phyloP scores from a whole-genome alignment of 345 rosid species.

The Moricandia moricandioides region DNA sequence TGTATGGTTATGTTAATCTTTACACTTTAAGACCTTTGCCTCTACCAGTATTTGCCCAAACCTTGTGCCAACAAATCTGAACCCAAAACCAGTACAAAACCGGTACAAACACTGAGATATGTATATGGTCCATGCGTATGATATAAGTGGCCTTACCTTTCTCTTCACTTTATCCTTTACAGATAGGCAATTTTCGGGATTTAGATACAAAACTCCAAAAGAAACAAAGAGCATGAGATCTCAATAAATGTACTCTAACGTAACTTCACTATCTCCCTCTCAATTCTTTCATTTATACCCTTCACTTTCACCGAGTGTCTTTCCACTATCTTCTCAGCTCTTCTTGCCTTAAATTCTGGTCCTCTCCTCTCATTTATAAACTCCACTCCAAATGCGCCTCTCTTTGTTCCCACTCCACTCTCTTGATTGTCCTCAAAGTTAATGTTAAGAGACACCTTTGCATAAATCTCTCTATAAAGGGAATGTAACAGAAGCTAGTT shows the following conservation, averaged over 20 bases:
- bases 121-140: constrained; percentile 18
- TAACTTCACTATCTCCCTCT: constrained; percentile 22
- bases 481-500: neutral
- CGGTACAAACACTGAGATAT: neutral
- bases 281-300: constrained; percentile 17
- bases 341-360: constrained; percentile 3
- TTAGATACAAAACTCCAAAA: constrained; percentile 6
- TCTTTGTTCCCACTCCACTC: constrained; percentile 21
- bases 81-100: neutral
- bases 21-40: neutral
- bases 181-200: neutral
- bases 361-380: constrained; percentile 33
- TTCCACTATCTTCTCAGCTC: constrained; percentile 25
- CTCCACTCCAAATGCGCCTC: constrained; percentile 28
- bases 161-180: constrained; percentile 12
- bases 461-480: neutral
- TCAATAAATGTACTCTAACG: constrained; percentile 28
- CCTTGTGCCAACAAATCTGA: neutral
- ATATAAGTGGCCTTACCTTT: constrained; percentile 2
- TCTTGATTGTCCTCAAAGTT: neutral
- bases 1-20: neutral
- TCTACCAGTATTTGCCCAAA: neutral
- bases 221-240: constrained; percentile 23
- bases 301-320: constrained; percentile 24
- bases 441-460: constrained; percentile 12